A percentile compares a stretch with the other conserved stretches of the same genome.
These are phyloP conservation scores for Phytophthora ohioensis DNA, from an alignment of 352 stramenopile genomes.

Conservation along the genomic window DNA sequence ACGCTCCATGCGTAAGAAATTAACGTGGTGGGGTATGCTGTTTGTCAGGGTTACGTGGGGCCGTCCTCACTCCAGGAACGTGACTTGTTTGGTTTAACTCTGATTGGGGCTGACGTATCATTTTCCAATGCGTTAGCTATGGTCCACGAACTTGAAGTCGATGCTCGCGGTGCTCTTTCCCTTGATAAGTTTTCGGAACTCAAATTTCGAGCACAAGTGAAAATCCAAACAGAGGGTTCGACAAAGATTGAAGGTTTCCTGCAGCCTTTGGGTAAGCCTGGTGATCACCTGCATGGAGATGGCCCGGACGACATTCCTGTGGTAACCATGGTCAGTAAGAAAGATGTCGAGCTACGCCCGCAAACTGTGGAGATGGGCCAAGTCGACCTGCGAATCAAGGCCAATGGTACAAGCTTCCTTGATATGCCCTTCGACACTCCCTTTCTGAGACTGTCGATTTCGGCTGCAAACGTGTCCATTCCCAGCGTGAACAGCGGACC, in stretches of 20 bases:
- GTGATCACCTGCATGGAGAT: constrained; percentile 3
- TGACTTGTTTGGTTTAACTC: constrained; percentile 49
- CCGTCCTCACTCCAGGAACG: constrained; percentile 50
- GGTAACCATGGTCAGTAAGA: constrained; percentile 44
- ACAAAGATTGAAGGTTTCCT: constrained; percentile 58
- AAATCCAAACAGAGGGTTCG: constrained; percentile 39
- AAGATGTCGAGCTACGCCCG: constrained; percentile 54
- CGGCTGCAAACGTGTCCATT: constrained; percentile 57
- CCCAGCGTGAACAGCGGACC: constrained; percentile 54
- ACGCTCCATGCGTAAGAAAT: neutral
- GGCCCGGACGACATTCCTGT: constrained; percentile 23
- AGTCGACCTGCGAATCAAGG: constrained; percentile 42
- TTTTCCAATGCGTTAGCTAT: constrained; percentile 63
- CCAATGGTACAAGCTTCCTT: constrained; percentile 42
- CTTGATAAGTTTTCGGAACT: constrained; percentile 79
- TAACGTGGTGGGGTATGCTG: neutral
- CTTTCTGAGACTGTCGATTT: constrained; percentile 56
- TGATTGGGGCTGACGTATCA: constrained; percentile 50
- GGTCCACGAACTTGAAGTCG: constrained; percentile 46
- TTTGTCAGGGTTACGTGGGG: constrained; percentile 55
- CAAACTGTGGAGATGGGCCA: constrained; percentile 62
- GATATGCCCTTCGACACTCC: constrained; percentile 71
- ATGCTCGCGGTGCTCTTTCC: constrained; percentile 37
- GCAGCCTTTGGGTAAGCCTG: constrained; percentile 41
- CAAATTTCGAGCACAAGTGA: constrained; percentile 59